phyloP scores from a whole-genome alignment of 2,329 filamentous ascomycete genomes.

The Exophiala calicioides region DNA sequence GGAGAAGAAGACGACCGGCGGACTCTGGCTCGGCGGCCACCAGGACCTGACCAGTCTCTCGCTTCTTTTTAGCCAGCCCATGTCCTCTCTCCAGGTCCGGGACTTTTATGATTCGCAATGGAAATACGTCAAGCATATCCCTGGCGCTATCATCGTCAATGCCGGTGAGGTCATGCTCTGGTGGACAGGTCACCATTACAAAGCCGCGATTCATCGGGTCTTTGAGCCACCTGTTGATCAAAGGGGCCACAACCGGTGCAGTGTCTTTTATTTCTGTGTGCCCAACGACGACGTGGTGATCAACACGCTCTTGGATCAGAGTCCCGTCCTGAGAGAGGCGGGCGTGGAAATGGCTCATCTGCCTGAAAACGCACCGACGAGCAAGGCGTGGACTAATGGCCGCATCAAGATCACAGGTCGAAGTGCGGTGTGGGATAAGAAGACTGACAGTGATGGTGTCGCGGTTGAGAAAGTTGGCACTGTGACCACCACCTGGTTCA shows the following conservation, averaged over 20 bases:
- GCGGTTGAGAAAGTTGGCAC: conserved; percentile 7
- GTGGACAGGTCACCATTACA: conserved; percentile 49
- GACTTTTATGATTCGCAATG: conserved; percentile 47
- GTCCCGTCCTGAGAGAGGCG: conserved; percentile 8
- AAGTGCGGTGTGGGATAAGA: conserved; percentile 4
- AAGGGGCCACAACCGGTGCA: conserved; percentile 11
- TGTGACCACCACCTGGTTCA: conserved; percentile 10
- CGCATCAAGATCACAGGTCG: conserved; percentile 12
- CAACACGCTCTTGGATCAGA: conserved; percentile 14
- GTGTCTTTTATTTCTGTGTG: conserved; percentile 24
- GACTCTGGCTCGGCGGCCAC: conserved; percentile 53
- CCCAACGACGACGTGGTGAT: conserved; percentile 47
- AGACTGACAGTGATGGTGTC: not conserved
- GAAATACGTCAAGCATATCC: conserved; percentile 54
- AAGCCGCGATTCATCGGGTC: conserved; percentile 16
- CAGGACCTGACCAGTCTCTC: conserved; percentile 61
- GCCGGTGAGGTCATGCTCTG: conserved; percentile 53
- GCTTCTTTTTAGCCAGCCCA: conserved; percentile 60
- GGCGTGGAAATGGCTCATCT: conserved; percentile 2
- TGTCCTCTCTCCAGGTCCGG: conserved; percentile 59
- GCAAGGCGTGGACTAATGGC: conserved; percentile 11
- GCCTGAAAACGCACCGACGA: conserved; percentile 7
- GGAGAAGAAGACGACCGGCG: conserved; percentile 47
- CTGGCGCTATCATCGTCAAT: conserved; percentile 56
- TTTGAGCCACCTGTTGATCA: conserved; percentile 13